Percentiles rank a stretch among this genome's conserved stretches.
phyloP scores from a whole-genome alignment of 1,284 basidiomycete genomes.

The Cerioporus squamosus region DNA sequence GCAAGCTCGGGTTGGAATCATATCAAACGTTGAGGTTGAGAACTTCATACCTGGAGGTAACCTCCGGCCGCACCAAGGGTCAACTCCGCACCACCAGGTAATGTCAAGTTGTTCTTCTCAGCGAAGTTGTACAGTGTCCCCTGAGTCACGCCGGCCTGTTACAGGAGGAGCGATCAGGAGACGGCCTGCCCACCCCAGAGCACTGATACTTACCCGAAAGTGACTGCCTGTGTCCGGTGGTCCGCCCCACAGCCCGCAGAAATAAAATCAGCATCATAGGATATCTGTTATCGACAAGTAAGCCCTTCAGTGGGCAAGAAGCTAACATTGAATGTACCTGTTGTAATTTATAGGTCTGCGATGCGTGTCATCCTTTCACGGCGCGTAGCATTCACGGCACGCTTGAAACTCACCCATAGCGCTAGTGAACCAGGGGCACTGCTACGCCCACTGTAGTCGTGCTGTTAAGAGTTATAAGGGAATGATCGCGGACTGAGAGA shows the following conservation, averaged over 20 bases:
- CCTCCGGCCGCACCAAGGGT: slow-evolving; percentile 34
- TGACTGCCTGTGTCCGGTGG: neutral
- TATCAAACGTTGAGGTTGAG: too few species aligned
- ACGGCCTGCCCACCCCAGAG: too few species aligned
- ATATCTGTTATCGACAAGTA: slow-evolving; percentile 10
- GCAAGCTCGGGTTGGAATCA: too few species aligned
- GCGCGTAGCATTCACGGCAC: too few species aligned
- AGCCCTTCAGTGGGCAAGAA: too few species aligned
- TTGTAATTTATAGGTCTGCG: neutral
- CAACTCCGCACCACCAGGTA: slow-evolving; percentile 33
- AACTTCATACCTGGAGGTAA: slow-evolving; percentile 27
- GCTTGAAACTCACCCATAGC: slow-evolving; percentile 28
- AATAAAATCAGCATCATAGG: slow-evolving; percentile 19
- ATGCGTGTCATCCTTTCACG: too few species aligned
- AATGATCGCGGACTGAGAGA: neutral
- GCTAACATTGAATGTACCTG: neutral
- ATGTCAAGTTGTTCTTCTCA: slow-evolving; percentile 33
- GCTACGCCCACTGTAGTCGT: slow-evolving; percentile 42
- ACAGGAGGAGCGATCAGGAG: neutral
- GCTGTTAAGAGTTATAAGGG: slow-evolving; percentile 2
- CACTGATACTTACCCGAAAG: neutral
- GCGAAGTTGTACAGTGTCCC: slow-evolving; percentile 33
- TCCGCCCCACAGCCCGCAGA: slow-evolving; percentile 21
- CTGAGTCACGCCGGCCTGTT: slow-evolving; percentile 28
- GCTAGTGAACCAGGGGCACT: slow-evolving; percentile 30